phyloP scores from a whole-genome alignment of 345 rosid species.

The Lepidium didymum region DNA sequence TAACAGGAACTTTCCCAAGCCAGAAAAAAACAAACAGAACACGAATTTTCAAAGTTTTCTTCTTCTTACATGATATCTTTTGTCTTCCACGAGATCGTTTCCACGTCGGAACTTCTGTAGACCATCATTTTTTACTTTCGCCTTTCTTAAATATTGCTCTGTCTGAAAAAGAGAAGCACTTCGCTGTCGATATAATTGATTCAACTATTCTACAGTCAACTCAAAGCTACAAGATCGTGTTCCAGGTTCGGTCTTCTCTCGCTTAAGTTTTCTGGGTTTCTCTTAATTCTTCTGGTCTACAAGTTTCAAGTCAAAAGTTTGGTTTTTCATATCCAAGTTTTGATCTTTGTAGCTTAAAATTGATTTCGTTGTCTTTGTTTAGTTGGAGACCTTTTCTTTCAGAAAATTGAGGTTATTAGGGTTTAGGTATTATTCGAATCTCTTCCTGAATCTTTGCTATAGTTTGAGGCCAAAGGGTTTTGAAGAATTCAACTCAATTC shows the following conservation, averaged over 20 bases:
- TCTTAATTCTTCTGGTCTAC: not conserved
- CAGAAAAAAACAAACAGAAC: too few species aligned
- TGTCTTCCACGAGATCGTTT: too few species aligned
- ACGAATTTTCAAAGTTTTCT: too few species aligned
- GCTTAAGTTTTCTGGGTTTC: conserved; percentile 2
- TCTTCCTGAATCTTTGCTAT: not conserved
- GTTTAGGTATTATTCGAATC: not conserved
- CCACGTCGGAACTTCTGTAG: too few species aligned
- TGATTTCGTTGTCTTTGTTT: not conserved
- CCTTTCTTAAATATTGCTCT: not conserved
- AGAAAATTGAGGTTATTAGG: not conserved
- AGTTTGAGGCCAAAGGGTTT: not conserved
- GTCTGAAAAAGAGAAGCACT: not conserved
- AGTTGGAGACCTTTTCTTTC: not conserved
- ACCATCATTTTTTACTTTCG: not conserved
- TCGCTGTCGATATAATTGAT: not conserved
- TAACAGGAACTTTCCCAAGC: too few species aligned
- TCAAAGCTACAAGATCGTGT: conserved; percentile 22
- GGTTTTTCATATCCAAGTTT: not conserved
- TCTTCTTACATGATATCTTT: too few species aligned
- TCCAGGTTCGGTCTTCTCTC: conserved; percentile 17
- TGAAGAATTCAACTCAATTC: not conserved
- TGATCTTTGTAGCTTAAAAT: not conserved
- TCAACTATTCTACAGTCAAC: conserved; percentile 17
- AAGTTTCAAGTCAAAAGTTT: not conserved